Conservation (phyloP, 495 filamentous ascomycete species). For the Parachaetomium inaequale region DNA sequence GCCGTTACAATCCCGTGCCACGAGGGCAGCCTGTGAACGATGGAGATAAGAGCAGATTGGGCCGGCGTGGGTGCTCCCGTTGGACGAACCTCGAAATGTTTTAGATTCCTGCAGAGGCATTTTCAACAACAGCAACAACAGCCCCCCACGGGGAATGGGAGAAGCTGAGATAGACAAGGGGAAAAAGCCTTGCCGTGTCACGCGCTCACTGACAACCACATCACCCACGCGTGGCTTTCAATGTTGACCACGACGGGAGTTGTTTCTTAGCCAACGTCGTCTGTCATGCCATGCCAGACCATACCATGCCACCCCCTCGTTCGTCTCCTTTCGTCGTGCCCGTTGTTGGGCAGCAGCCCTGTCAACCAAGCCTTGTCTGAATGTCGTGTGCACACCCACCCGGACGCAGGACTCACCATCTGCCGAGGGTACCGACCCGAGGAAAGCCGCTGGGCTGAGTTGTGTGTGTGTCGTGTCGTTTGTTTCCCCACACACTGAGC, state of each 20-base stretch:
- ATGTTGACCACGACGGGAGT: not conserved
- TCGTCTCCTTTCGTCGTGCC: not conserved
- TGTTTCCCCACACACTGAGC: no score
- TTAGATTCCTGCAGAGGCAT: slow-evolving; percentile 18
- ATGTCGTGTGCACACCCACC: not conserved
- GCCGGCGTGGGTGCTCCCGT: not conserved
- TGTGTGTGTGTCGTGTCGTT: no score
- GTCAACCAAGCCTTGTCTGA: not conserved
- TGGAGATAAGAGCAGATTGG: slow-evolving; percentile 13
- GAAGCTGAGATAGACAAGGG: not conserved
- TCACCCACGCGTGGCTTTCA: not conserved
- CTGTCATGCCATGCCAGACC: not conserved
- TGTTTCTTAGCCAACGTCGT: not conserved
- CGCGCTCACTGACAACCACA: not conserved
- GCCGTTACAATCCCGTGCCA: slow-evolving; percentile 12
- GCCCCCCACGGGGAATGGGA: not conserved
- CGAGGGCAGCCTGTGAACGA: slow-evolving; percentile 1
- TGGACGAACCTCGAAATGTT: not conserved
- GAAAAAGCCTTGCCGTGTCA: slow-evolving; percentile 4
- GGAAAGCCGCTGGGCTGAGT: no score
- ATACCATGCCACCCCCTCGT: not conserved
- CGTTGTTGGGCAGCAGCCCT: not conserved
- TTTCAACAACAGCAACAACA: slow-evolving; percentile 1
- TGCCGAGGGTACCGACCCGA: no score
- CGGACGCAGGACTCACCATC: not conserved